These are phyloP conservation scores for Limonium bicolor DNA, from an alignment of 148 eudicot species.

Conservation along the genomic window DNA sequence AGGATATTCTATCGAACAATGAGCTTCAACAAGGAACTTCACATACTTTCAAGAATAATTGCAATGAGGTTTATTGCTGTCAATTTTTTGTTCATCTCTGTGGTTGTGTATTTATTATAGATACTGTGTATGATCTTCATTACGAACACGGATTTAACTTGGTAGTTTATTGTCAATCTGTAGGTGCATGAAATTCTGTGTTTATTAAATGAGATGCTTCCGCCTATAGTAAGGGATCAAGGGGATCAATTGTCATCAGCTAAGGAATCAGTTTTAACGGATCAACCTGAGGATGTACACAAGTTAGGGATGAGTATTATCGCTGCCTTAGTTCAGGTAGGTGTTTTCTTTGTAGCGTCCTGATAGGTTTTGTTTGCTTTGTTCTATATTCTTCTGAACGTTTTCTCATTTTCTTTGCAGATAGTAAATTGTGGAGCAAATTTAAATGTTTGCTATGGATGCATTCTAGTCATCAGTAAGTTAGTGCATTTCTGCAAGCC, in stretches of 20 bases:
- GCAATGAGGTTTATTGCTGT: conserved; percentile 39
- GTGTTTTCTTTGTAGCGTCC: not conserved
- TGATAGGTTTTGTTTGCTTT: conserved; percentile 4
- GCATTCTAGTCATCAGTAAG: conserved; percentile 68
- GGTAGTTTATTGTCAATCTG: no score
- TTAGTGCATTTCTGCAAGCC: conserved; percentile 50
- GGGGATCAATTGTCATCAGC: conserved; percentile 18
- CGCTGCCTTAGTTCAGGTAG: conserved; percentile 60
- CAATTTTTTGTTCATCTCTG: not conserved
- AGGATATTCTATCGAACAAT: conserved; percentile 46
- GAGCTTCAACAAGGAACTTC: conserved; percentile 42
- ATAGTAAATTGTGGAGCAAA: conserved; percentile 74
- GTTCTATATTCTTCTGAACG: conserved; percentile 1
- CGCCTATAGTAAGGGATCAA: conserved; percentile 30
- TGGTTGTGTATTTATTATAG: not conserved
- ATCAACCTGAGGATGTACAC: conserved; percentile 41
- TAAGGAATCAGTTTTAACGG: conserved; percentile 41
- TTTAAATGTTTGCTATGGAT: conserved; percentile 55
- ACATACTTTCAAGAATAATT: conserved; percentile 36
- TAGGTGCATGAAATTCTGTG: conserved; percentile 72
- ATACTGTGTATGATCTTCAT: not conserved
- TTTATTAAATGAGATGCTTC: conserved; percentile 74
- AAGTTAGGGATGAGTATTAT: conserved; percentile 66
- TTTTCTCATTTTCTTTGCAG: conserved; percentile 26
- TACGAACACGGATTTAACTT: no score